These are phyloP conservation scores for Tolypocladium ophioglossoides DNA, from an alignment of 2,329 filamentous ascomycete species.

Conservation along the genomic window DNA sequence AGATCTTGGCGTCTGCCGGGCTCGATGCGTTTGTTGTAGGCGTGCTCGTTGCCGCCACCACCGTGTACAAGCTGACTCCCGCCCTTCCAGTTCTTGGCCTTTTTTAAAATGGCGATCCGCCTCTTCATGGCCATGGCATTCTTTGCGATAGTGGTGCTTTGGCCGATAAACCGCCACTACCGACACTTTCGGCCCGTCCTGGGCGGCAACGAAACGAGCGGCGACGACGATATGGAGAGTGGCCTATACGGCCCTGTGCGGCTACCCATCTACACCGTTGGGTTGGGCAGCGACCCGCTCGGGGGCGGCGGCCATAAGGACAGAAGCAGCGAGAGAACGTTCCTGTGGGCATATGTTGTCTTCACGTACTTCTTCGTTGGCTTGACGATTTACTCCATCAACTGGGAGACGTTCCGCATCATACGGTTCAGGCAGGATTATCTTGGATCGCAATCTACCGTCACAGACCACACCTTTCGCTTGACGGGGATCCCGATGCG, in stretches of 20 bases:
- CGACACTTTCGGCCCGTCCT: slow-evolving; percentile 5
- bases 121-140: slow-evolving; percentile 72
- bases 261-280: background rate
- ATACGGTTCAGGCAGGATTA: slow-evolving; percentile 84
- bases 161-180: slow-evolving; percentile 72
- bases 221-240: background rate
- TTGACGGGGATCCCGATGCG: slow-evolving; percentile 78
- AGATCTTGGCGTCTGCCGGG: slow-evolving; percentile 81
- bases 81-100: slow-evolving; percentile 60
- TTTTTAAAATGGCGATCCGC: slow-evolving; percentile 91
- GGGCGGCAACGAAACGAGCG: background rate
- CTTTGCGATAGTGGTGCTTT: slow-evolving; percentile 70
- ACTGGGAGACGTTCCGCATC: slow-evolving; percentile 72
- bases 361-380: slow-evolving; percentile 90
- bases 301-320: slow-evolving; percentile 25
- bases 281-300: slow-evolving; percentile 4
- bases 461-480: slow-evolving; percentile 89
- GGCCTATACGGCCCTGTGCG: background rate
- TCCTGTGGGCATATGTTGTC: slow-evolving; percentile 86
- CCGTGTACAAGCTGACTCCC: slow-evolving; percentile 7
- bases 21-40: slow-evolving; percentile 86
- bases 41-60: slow-evolving; percentile 6
- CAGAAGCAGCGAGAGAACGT: slow-evolving; percentile 29
- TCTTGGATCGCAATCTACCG: slow-evolving; percentile 84
- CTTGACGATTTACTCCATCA: slow-evolving; percentile 72